Evolutionary conservation across 768 basidiomycete genomes (phyloP).

Genomic region (Cantharellus anzutake): DNA sequence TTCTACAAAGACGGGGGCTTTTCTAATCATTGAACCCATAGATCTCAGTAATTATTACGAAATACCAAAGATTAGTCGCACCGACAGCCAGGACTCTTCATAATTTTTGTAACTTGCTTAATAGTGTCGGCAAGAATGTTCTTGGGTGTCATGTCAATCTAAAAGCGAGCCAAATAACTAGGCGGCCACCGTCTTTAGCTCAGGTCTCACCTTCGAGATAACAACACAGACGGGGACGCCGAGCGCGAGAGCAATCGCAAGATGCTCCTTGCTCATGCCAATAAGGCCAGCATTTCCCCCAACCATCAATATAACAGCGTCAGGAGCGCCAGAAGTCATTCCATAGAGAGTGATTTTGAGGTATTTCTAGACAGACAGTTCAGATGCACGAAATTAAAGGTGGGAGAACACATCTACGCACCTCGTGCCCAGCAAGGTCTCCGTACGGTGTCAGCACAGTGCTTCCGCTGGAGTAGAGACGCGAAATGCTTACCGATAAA

Average conservation of each 20-base stretch:
- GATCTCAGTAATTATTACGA: slow-evolving; percentile 1
- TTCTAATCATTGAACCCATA: slow-evolving; percentile 24
- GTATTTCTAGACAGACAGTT: slow-evolving; percentile 10
- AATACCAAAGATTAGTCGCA: slow-evolving; percentile 16
- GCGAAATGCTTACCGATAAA: slow-evolving; percentile 50
- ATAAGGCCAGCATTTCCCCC: slow-evolving; percentile 85
- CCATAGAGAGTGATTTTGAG: slow-evolving; percentile 78
- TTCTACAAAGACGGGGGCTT: slow-evolving; percentile 69
- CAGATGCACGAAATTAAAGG: background rate
- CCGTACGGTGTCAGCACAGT: background rate
- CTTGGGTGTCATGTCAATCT: slow-evolving; percentile 96
- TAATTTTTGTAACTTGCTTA: slow-evolving; percentile 81
- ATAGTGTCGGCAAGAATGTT: slow-evolving; percentile 82
- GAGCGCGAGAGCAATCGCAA: slow-evolving; percentile 84
- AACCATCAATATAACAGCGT: slow-evolving; percentile 54
- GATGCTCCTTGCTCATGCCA: slow-evolving; percentile 89
- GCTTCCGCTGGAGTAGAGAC: background rate
- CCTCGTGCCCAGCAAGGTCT: slow-evolving; percentile 93
- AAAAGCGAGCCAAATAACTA: background rate
- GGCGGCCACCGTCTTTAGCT: background rate
- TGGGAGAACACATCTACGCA: slow-evolving; percentile 26
- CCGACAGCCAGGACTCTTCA: slow-evolving; percentile 87
- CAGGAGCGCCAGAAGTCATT: slow-evolving; percentile 78
- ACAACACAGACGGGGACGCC: slow-evolving; percentile 87
- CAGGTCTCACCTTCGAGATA: slow-evolving; percentile 59